Evolutionary conservation across 2,329 filamentous ascomycete genomes (phyloP), one percentile per base, ranked within the genome.

Genomic region (Colletotrichum ledebouriae): DNA sequence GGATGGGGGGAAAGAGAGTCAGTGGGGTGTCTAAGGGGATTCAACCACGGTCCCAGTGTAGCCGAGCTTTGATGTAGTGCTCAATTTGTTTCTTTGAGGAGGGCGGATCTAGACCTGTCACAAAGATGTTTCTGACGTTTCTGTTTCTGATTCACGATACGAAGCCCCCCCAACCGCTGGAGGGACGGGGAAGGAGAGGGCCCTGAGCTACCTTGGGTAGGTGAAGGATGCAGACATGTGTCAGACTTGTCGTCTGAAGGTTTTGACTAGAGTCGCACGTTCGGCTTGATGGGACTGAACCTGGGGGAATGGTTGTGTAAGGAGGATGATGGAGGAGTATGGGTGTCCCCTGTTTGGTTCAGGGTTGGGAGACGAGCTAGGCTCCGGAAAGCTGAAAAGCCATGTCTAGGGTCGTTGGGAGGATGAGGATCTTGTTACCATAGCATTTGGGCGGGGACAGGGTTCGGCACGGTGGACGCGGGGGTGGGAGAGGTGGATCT

Each of bases 221-320:
- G 6, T 15, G 37, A 37, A 57, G 53, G 53, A 49, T 20, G 46
- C 7, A 41, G 44, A 49, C 46, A 22, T 29, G 17, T 60, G 58
- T 60, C 44, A 50, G 15, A 17, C n/a, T 47, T 47, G 37, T 59
- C 61, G 4, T 63, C 53, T 55, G 61, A 55, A 68, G 65, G 65
- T 56, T 59, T 68, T 59, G 46, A 59, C 60, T 53, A 55, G 29
- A 53, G 59, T 67, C 39, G 15, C 59, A 63, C 65, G n/a, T 41
- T 39, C 17, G 25, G 47, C 6, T 20, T 42, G 46, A 59, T 42
- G 64, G 33, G 25, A 25, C 25, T 25, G 25, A 25, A 25, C 25
- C 25, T 4, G 25, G 25, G 25, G 25, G 25, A 1, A 25, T 50
- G 22, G 63, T 33, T 42, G 37, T 42, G 29, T 39, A 25, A 25